Evolutionary conservation across 257 asterid genomes (phyloP).

Genomic region (Ajuga chamaepitys): DNA sequence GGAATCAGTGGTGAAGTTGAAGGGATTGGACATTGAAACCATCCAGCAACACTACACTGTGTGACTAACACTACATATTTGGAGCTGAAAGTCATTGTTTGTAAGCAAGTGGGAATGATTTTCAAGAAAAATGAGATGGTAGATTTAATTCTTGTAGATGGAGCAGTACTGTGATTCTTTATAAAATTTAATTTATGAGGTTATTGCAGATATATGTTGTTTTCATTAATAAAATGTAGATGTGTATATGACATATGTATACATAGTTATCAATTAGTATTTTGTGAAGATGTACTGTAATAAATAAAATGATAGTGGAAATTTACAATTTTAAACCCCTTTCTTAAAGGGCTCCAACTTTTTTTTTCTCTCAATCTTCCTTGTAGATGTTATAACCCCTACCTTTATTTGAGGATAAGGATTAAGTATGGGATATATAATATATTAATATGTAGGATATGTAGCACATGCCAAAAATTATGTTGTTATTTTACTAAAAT

Average conservation of each 20-base stretch:
- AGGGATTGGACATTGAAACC: conserved; percentile 38
- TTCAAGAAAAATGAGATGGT: background rate
- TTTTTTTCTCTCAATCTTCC: too few relatives aligned
- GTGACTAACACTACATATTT: background rate
- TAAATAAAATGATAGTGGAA: too few relatives aligned
- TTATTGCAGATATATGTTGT: background rate
- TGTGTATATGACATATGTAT: background rate
- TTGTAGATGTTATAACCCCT: too few relatives aligned
- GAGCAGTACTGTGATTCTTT: background rate
- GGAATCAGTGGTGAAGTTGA: conserved; percentile 38
- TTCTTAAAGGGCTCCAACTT: too few relatives aligned
- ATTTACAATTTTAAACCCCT: too few relatives aligned
- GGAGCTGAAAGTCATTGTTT: background rate
- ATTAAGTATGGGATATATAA: too few relatives aligned
- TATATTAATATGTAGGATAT: too few relatives aligned
- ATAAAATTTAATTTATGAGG: background rate
- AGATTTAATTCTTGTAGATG: background rate
- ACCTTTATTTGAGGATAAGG: too few relatives aligned
- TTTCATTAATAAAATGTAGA: conserved; percentile 1
- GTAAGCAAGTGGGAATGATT: background rate
- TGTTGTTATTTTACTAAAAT: too few relatives aligned
- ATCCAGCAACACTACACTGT: conserved; percentile 40
- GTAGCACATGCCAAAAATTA: too few relatives aligned
- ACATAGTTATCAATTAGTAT: too few relatives aligned
- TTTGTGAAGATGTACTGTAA: too few relatives aligned